Evolutionary conservation across 108 stramenopile genomes (phyloP), one percentile per base, ranked within the genome.

Genomic region (Pseudonitzschia delicatissima): DNA sequence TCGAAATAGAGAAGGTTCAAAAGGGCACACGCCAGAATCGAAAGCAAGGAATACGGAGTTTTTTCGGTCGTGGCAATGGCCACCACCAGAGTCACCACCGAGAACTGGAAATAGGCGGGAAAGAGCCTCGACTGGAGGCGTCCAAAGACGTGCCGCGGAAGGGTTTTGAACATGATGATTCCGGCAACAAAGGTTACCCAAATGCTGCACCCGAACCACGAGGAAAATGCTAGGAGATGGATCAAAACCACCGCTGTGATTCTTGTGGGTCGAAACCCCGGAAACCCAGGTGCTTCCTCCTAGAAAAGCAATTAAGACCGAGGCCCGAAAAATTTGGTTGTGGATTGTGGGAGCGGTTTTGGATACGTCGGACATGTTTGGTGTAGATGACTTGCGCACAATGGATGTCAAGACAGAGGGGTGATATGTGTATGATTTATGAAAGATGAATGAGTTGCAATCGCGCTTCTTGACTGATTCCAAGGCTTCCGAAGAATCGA

Each of bases 101-200:
- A 68, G 33, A 92, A 72, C 45, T 67, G 59, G 78, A 92, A 92
- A 67, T 90, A 92, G 23, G 77, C 61, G 5, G 91, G 91, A 63
- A 92, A 92, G 5, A 92, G 68, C 66, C 88, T 92, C 45, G 79
- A 67, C 75, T 93, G 92, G 36, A 93, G 63, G 35, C 81, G 75
- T 28, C 92, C 92, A 71, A 93, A 93, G 3, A 85, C 84, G 52
- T 90, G 77, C n/a, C 87, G 58, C 1, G 92, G 92, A 18, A 93
- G 63, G 53, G 89, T 90, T 63, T 89, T 85, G 69, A 91, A 87
- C 90, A 91, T 91, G 34, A 81, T 81, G 45, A 93, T 84, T 6
- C 92, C 92, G 23, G 80, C 81, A 17, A 91, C 45, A 68, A 93
- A 93, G 4, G 90, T 88, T 15, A 85, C 86, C 66, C 86, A 86